Evolutionary conservation across 1,139 yeast species (phyloP).

Genomic region (Pichiaceae sp.): DNA sequence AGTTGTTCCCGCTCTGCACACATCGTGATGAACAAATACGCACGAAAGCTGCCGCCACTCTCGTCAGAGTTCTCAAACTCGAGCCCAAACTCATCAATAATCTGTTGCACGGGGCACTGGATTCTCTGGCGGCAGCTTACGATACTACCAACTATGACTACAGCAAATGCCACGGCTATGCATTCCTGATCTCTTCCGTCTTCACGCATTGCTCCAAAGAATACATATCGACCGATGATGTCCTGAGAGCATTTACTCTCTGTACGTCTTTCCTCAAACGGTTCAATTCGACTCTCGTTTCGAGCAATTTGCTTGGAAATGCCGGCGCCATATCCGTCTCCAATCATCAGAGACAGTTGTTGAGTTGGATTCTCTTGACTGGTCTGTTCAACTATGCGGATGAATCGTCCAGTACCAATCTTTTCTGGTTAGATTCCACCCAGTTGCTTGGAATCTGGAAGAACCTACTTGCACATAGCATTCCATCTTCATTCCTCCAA

Average conservation of each 20-base stretch:
- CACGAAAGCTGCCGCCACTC: conserved; percentile 26
- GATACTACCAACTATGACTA: conserved; percentile 22
- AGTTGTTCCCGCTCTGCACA: conserved; percentile 25
- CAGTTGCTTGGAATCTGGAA: conserved; percentile 80
- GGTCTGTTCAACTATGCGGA: conserved; percentile 61
- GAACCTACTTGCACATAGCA: conserved; percentile 51
- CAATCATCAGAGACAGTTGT: conserved; percentile 32
- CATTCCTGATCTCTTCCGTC: conserved; percentile 22
- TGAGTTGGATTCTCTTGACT: conserved; percentile 69
- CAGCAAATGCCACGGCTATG: conserved; percentile 21
- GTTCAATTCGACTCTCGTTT: conserved; percentile 28
- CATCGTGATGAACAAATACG: conserved; percentile 29
- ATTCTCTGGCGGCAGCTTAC: conserved; percentile 22
- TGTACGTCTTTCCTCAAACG: conserved; percentile 26
- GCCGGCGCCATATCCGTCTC: conserved; percentile 32
- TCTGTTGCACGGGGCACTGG: conserved; percentile 26
- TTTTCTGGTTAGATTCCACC: conserved; percentile 47
- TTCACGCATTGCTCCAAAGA: conserved; percentile 22
- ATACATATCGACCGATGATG: conserved; percentile 26
- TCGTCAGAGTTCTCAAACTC: conserved; percentile 18
- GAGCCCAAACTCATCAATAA: conserved; percentile 22
- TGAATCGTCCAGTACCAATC: conserved; percentile 50
- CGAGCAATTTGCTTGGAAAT: conserved; percentile 26
- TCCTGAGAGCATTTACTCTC: conserved; percentile 24
- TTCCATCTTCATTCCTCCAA: conserved; percentile 25